Conservation (phyloP, 768 basidiomycete genomes). For the Lactarius psammicola region DNA sequence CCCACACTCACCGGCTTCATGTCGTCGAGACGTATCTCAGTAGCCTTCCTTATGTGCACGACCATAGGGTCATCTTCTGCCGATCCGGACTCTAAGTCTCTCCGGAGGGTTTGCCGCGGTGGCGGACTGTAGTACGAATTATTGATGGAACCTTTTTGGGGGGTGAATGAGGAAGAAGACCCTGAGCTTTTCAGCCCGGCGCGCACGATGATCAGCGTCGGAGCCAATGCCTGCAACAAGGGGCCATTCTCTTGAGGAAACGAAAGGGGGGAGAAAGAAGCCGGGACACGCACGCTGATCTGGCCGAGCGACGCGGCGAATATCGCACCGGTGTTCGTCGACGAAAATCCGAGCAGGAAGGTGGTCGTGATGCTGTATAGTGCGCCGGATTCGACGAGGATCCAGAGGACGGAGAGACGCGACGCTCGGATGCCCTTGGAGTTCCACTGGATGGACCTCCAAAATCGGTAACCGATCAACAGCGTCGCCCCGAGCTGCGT, state of each 20-base stretch:
- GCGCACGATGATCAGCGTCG: slow-evolving; percentile 20
- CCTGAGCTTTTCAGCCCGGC: background rate
- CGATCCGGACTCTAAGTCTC: background rate
- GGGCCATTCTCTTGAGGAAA: background rate
- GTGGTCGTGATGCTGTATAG: slow-evolving; percentile 15
- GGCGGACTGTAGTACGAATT: background rate
- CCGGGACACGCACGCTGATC: slow-evolving; percentile 17
- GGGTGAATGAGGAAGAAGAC: background rate
- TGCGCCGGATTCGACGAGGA: slow-evolving; percentile 24
- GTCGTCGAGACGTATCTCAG: slow-evolving; percentile 7
- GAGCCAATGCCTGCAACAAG: slow-evolving; percentile 9
- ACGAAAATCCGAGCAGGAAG: slow-evolving; percentile 15
- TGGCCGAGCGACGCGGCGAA: slow-evolving; percentile 15
- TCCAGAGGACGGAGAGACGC: slow-evolving; percentile 17
- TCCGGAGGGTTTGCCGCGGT: background rate
- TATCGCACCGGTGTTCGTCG: slow-evolving; percentile 7
- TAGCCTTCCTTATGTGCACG: slow-evolving; percentile 10
- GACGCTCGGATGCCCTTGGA: background rate
- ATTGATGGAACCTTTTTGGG: slow-evolving; percentile 11
- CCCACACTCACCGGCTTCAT: background rate
- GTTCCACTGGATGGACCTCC: background rate
- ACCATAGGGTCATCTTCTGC: background rate
- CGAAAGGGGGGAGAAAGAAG: background rate
- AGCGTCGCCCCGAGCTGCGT: slow-evolving; percentile 23
- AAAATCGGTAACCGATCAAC: slow-evolving; percentile 18